These are phyloP conservation scores for Melaleuca alternifolia DNA, from an alignment of 345 rosid genomes.

Conservation along the genomic window DNA sequence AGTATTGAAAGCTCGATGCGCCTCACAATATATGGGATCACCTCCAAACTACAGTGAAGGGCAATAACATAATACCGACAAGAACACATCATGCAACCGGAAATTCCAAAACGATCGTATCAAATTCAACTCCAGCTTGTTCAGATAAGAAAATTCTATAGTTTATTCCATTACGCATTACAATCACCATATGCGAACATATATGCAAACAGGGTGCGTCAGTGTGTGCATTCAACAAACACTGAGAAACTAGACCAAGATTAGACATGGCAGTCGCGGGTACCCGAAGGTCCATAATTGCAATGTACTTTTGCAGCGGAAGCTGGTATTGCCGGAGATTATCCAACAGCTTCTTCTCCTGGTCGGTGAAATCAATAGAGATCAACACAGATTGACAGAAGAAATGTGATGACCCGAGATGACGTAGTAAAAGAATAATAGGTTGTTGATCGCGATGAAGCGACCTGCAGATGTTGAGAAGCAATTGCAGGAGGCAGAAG, in stretches of 20 bases:
- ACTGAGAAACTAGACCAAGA: background rate
- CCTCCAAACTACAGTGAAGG: background rate
- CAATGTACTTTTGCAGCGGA: constrained; percentile 78
- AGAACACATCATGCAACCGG: background rate
- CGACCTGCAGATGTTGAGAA: constrained; percentile 67
- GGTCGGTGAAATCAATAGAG: background rate
- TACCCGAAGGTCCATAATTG: constrained; percentile 86
- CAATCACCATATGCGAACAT: background rate
- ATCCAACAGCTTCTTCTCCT: constrained; percentile 72
- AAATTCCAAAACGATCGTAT: background rate
- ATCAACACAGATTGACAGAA: background rate
- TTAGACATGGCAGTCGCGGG: background rate
- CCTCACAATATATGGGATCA: background rate
- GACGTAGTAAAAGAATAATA: background rate
- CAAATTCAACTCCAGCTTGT: background rate
- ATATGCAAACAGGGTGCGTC: background rate
- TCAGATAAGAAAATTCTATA: background rate
- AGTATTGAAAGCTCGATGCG: background rate
- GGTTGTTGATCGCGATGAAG: background rate
- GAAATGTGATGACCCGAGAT: background rate
- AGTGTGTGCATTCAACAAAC: background rate
- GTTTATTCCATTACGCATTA: background rate
- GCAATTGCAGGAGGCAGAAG: constrained; percentile 70
- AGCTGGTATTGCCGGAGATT: constrained; percentile 53
- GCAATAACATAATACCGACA: background rate